Evolutionary conservation across 345 rosid genomes (phyloP), one percentile per base, ranked within the genome.

Genomic region (Gossypium anomalum): DNA sequence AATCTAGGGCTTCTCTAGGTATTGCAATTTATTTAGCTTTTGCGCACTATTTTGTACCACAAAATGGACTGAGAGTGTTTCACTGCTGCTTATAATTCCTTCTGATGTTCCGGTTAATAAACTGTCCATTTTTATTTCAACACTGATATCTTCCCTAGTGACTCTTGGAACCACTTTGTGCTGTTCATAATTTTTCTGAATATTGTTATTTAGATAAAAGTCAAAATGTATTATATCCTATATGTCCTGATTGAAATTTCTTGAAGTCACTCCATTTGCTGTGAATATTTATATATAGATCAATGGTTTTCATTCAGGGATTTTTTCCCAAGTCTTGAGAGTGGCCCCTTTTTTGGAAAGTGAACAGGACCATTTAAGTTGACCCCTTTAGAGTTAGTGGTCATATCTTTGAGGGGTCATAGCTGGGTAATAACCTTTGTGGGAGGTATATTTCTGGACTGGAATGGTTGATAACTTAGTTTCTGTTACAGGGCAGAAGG

Each of bases 401-500:
- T 10, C 16, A 65, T 19, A 65, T 19, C 41, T 41, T 43, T 11
- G 10, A 45, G 55, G 34, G 70, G 38, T 29, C 56, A 14, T 48
- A 48, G 34, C 13, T 48, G 57, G 43, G 11, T 49, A 49, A 71
- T 55, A 7, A 38, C n/a, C 12, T 38, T 55, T 38, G 0, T 38
- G 45, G 20, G 45, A 49, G 22, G 56, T 23, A 25, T 9, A 49
- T 68, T 69, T 74, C 55, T 59, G 34, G 13, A 58, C 70, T 49
- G 15, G 61, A 16, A 53, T 62, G 49, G 11, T 29, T 57, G 20
- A 71, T 69, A 14, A 62, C 29, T 47, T 74, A 59, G 77, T 22
- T 71, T 44, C n/a, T 84, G 76, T 73, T 89, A 82, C 93, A 95
- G 99, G 99, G 23, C 96, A 95, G 82, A 95, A 83, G 79, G 93